Evolutionary conservation across 2,329 filamentous ascomycete species (phyloP), one percentile per base, ranked within the genome.

Genomic region (Colletotrichum euphorbiae): DNA sequence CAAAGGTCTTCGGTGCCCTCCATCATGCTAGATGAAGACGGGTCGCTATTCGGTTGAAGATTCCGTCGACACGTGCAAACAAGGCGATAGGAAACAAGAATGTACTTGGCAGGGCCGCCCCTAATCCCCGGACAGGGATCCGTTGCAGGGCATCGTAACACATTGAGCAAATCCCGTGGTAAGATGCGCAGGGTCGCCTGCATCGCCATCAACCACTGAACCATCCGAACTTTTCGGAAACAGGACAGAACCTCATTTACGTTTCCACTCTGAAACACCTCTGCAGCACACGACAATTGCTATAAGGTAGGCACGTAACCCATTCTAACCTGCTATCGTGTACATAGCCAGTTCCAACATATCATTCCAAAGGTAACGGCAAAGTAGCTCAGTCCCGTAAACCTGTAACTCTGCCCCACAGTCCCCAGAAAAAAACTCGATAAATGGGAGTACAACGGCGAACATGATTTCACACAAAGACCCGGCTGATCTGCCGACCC

Each of bases 361-460:
- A 38, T 45, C 38, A 58, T 68, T 46, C 61, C 45, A 54, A 67
- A 17, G 51, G 15, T 33, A 38, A n/a, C n/a, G n/a, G n/a, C n/a
- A n/a, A 52, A 45, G 60, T 19, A 46, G 45, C 31, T 52, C 31
- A 21, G 21, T 45, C 31, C 46, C 40, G 48, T 52, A 40, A 59
- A 19, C 46, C 54, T 59, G 24, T 19, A n/a, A 24, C 38, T 17
- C 21, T 28, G 45, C 17, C 28, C 17, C 52, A 38, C 28, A 46
- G 65, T 48, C 46, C 36, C 45, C 65, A 58, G 65, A 28, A 58
- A 68, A 28, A 58, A 64, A 48, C 45, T 28, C 21, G 28, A 48
- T 50, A 59, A 65, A 68, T 65, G 46, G 31, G 40, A 48, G 28
- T 15, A 36, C 45, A 46, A 21, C 40, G 45, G 42, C 31, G 43